Evolutionary conservation across 2,329 filamentous ascomycete genomes (phyloP), one percentile per base, ranked within the genome.

Genomic region (Diplocarpon mali): DNA sequence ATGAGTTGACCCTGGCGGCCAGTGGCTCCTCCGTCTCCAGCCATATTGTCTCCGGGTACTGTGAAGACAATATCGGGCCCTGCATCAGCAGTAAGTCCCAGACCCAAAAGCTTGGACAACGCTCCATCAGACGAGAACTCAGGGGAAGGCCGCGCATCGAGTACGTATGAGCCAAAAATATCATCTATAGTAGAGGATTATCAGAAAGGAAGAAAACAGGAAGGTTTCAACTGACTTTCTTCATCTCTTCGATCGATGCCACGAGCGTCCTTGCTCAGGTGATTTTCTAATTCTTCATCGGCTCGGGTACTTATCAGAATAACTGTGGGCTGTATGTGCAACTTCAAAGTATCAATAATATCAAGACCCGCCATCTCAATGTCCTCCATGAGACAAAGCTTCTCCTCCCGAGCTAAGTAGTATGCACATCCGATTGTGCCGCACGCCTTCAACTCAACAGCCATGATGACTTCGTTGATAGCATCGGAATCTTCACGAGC

Each of bases 371-470:
- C 82, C 53, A 78, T 69, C 13, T 75, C 70, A 9, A 85, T 71
- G 53, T 95, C 89, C 59, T 90, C 80, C 59, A 93, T 79, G 35
- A 95, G 70, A 47, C 76, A 82, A 3, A 95, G 64, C 30, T 71
- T 77, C 56, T 85, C 80, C 32, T 87, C 77, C 20, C 72, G 66
- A 5, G 80, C 78, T 38, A 81, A 69, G 59, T 90, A 95, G 59
- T 90, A 94, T 37, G 85, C 82, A 61, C 88, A 95, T 0, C 90
- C 90, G 14, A 95, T 70, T 0, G 73, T 79, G 1, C 75, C 78
- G 27, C 76, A 73, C n/a, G 80, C 73, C 50, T 73, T 78, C 60
- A 90, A 70, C 47, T 93, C 80, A 17, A 95, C 68, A 1, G 86
- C 85, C 78, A 94, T 85, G 46, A 94, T 73, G 20, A 87, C 65